These are phyloP conservation scores for Pleurotus cornucopiae DNA, from an alignment of 768 basidiomycete species.

Conservation along the genomic window DNA sequence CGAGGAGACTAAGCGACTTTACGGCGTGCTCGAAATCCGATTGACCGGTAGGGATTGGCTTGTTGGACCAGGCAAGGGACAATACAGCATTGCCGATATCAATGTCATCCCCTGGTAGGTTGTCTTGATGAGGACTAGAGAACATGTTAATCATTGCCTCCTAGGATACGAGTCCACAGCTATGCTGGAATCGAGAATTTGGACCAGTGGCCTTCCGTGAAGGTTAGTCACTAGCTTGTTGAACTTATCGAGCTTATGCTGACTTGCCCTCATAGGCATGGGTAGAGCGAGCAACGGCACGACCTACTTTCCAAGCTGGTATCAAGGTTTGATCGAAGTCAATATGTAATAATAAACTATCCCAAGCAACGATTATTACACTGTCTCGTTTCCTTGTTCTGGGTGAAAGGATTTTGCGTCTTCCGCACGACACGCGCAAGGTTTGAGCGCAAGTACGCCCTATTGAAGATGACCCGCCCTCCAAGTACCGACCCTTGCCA, in stretches of 20 bases:
- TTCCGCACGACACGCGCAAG: too few relatives aligned
- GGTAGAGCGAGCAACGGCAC: conserved; percentile 15
- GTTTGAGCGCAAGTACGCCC: too few relatives aligned
- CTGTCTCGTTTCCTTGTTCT: too few relatives aligned
- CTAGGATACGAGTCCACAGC: conserved; percentile 51
- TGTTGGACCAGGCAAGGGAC: conserved; percentile 68
- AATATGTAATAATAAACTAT: neutral
- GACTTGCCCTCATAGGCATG: conserved; percentile 15
- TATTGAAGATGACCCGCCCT: too few relatives aligned
- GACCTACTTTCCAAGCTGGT: conserved; percentile 18
- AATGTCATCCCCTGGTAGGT: conserved; percentile 62
- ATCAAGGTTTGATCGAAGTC: conserved; percentile 9
- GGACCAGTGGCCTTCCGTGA: conserved; percentile 52
- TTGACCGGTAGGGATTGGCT: conserved; percentile 75
- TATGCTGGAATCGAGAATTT: conserved; percentile 51
- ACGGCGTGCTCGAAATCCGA: conserved; percentile 77
- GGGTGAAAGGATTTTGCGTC: too few relatives aligned
- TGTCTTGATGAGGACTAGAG: neutral
- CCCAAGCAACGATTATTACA: too few relatives aligned
- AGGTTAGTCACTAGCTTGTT: conserved; percentile 12
- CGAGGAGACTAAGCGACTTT: conserved; percentile 81
- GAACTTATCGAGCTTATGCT: neutral
- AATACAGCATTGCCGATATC: conserved; percentile 67
- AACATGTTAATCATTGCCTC: neutral
- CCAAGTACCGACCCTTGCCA: too few relatives aligned